Evolutionary conservation across 2,329 filamentous ascomycete genomes (phyloP).

Genomic region (Malbranchea cinnamomea): DNA sequence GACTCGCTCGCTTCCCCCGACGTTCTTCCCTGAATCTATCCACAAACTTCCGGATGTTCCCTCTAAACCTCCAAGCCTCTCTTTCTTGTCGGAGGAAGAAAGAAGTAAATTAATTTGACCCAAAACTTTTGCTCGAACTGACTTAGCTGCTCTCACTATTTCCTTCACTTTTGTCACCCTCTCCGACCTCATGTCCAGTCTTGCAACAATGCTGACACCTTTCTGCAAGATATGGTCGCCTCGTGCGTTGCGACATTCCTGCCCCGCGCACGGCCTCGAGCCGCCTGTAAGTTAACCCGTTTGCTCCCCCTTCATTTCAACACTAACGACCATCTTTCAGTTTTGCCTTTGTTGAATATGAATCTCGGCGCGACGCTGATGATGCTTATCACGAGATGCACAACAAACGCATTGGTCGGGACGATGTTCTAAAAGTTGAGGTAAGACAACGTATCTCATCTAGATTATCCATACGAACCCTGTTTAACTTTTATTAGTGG

Average conservation of each 20-base stretch:
- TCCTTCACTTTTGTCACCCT: too few relatives aligned
- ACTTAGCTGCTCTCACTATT: too few relatives aligned
- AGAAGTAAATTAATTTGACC: constrained; percentile 1
- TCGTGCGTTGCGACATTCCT: constrained; percentile 96
- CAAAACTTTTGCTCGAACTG: background rate
- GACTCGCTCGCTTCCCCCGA: constrained; percentile 8
- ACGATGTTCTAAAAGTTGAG: constrained; percentile 96
- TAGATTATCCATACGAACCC: background rate
- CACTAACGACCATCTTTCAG: constrained; percentile 21
- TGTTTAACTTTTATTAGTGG: constrained; percentile 50
- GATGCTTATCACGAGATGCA: constrained; percentile 99
- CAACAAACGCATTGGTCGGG: constrained; percentile 92
- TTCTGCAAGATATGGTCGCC: constrained; percentile 71
- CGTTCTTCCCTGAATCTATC: constrained; percentile 7
- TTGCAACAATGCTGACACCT: constrained; percentile 21
- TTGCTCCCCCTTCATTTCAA: constrained; percentile 10
- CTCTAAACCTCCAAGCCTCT: constrained; percentile 3
- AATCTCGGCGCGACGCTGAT: constrained; percentile 93
- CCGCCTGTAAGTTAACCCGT: constrained; percentile 61
- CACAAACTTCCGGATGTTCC: constrained; percentile 4
- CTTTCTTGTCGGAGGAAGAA: background rate
- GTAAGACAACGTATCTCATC: constrained; percentile 34
- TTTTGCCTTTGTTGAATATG: constrained; percentile 98
- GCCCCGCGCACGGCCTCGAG: constrained; percentile 86
- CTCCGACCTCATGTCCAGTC: too few relatives aligned